Evolutionary conservation across 768 basidiomycete species (phyloP).

Genomic region (Candolleomyces efflorescens): DNA sequence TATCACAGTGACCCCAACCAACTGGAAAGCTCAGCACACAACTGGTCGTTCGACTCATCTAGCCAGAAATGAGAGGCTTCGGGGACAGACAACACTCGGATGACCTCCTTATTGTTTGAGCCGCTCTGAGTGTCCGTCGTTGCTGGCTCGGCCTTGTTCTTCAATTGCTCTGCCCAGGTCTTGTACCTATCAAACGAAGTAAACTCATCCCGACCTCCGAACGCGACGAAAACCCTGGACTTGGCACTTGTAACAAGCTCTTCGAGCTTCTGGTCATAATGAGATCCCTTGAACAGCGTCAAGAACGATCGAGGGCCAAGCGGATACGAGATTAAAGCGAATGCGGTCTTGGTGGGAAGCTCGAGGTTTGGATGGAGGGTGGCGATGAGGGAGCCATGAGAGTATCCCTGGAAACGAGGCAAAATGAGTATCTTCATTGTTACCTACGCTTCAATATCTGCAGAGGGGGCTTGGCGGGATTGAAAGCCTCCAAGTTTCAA

Average conservation of each 20-base stretch:
- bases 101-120: background rate
- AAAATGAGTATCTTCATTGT: background rate
- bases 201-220: constrained; percentile 71
- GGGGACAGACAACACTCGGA: constrained; percentile 36
- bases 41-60: constrained; percentile 16
- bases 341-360: constrained; percentile 47
- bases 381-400: constrained; percentile 71
- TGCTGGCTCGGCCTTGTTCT: constrained; percentile 4
- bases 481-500: constrained; percentile 9
- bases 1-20: constrained; percentile 2
- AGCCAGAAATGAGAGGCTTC: constrained; percentile 69
- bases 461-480: too few species aligned
- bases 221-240: constrained; percentile 57
- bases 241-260: constrained; percentile 41
- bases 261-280: constrained; percentile 50
- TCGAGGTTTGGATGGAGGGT: constrained; percentile 56
- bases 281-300: constrained; percentile 59
- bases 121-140: background rate
- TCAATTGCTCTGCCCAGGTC: constrained; percentile 46
- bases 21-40: background rate
- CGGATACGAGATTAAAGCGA: constrained; percentile 76
- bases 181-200: constrained; percentile 53
- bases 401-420: constrained; percentile 59
- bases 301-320: constrained; percentile 62
- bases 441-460: too few species aligned